Base-by-base conservation (phyloP, 2,329 filamentous ascomycete species). In the Talaromyces sp. region DNA sequence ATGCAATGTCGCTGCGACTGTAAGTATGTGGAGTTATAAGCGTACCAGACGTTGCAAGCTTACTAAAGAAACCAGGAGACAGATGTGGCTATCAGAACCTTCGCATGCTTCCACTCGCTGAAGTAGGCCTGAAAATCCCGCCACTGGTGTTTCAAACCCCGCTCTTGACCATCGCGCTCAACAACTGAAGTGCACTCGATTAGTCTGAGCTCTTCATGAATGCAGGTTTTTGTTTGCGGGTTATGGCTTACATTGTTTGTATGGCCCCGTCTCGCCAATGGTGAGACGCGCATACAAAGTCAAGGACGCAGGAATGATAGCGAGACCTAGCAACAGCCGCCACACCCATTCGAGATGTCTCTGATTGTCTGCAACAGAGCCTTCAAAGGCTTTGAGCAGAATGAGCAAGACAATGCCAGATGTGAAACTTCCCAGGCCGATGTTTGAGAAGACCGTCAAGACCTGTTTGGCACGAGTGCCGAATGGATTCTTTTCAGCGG, bases 361-460 rank as follows among this genome's bases (percentile, higher is more conserved):
- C 24, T 27, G 47, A 50, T 50, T 27, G 11, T 27, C 47, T 1
- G 22, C 24, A 6, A 50, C 47, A 8, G 57, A 60, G n/a, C 22
- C 3, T 27, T 60, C 22, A 27, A 60, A 60, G 3, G 57, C 57
- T 45, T 39, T 41, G n/a, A 60, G 41, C 39, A 60, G 16, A 27
- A 60, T 22, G n/a, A 60, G 57, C 4, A 41, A 60, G 4, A 60
- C 57, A 22, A 72, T 67, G 19, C 70, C 69, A 2, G 69, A 70
- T 8, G 67, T 57, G 22, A 68, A 68, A 33, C 70, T 71, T 11
- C 70, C 71, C 6, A 72, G 57, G 24, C 70, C 70, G 22, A 71
- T 70, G 27, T 66, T 67, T 1, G 69, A 66, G 35, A 72, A 72
- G 19, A 72, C 68, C 0, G 67, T 64, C 64, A 71, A 43, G 3